These are phyloP conservation scores for Phyllostachys edulis DNA, from an alignment of 176 grass and related monocot genomes.

Conservation along the genomic window DNA sequence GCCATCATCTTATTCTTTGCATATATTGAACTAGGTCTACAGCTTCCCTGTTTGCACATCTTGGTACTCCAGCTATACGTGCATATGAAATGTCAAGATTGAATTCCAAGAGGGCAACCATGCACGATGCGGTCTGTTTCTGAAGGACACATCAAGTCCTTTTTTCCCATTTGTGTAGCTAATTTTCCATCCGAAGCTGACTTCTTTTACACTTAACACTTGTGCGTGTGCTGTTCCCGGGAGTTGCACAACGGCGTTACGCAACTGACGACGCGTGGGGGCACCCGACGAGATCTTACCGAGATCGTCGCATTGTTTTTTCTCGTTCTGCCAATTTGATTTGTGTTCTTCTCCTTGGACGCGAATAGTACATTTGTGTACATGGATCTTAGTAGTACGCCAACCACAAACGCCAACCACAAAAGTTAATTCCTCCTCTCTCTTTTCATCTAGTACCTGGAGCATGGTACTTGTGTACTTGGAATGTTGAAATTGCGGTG, in stretches of 20 bases:
- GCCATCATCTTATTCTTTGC: neutral
- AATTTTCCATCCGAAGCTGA: neutral
- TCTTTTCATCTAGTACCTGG: neutral
- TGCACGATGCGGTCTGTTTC: neutral
- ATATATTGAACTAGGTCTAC: neutral
- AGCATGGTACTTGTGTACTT: slow-evolving; percentile 9
- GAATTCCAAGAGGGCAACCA: neutral
- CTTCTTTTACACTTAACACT: neutral
- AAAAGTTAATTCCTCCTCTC: neutral
- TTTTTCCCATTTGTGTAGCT: neutral
- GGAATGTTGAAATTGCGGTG: neutral
- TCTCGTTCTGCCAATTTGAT: neutral
- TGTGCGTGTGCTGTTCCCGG: neutral
- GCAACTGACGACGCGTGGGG: neutral
- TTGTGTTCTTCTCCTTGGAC: neutral
- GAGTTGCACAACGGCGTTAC: neutral
- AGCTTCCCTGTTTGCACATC: neutral
- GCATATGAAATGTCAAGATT: neutral
- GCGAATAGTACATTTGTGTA: neutral
- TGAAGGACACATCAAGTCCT: neutral
- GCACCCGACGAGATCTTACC: neutral
- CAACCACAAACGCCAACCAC: neutral
- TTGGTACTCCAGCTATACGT: neutral
- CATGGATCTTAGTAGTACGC: neutral
- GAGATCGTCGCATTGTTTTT: neutral